Base-by-base conservation (phyloP, 2,329 filamentous ascomycete species). In the Seiridium unicorne region DNA sequence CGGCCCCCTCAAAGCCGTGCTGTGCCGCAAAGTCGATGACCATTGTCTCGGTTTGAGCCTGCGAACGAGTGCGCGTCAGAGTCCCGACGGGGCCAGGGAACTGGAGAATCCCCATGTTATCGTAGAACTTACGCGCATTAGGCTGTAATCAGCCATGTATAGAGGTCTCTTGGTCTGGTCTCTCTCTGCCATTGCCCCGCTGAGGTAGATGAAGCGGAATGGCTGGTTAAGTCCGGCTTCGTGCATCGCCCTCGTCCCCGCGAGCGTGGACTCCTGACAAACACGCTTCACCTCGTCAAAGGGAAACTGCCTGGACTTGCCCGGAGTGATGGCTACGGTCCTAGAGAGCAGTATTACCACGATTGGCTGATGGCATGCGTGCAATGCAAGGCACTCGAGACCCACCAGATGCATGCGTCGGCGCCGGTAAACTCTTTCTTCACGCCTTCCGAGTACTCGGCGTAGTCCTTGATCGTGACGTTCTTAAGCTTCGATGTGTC, bases 161-260 rank as follows among this genome's bases (percentile, higher is more conserved):
- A 62, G 66, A 1, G 74, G 77, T 56, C 70, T 79, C 67, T 81
- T 78, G 10, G 65, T 74, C 26, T 72, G 78, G 51, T 85, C 82
- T 1, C 80, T 74, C 62, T 77, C 75, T 2, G 74, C 73, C 1
- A 67, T 70, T 1, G 70, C 64, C 2, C 81, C 83, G 62, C 81
- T 85, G 61, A 80, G 73, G 65, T 69, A 69, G 13, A 74, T 48
- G 63, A 73, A 74, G 38, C 71, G 70, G 63, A 70, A 76, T 11
- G 64, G 73, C 61, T 51, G 69, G 5, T 63, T 65, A 38, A 62
- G 49, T 6, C 66, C 67, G 6, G 69, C 65, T 8, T 69, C 66
- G 40, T 65, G 60, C 51, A 72, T 69, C n/a, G 70, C 66, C 34
- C 63, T 59, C 36, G 72, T 60, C 0, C 68, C 68, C 9, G 63